Base-by-base conservation (phyloP, 768 basidiomycete species). In the Leccinum subgranulosum region DNA sequence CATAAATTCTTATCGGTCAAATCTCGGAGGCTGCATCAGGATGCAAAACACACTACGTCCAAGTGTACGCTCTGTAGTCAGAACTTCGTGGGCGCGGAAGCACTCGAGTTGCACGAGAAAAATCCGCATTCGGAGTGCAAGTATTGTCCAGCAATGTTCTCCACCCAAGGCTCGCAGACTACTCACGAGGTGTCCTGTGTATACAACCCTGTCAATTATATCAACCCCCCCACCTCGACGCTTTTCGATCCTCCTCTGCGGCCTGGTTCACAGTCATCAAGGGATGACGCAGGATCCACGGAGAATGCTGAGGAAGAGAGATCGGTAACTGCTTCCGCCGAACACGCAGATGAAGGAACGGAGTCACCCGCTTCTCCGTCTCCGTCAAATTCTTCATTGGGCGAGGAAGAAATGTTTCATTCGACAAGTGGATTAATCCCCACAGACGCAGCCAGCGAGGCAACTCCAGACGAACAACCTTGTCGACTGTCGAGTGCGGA, bases 1-100 rank as follows among this genome's bases (percentile, higher is more conserved):
- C 41, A 19, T 4, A 11, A 31, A 21, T 60, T 66, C 47, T 19
- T 0, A 19, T 62, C 65, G 4, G 12, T 25, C 4, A 29, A 36
- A 1, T 56, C 47, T 25, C 57, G 60, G 2, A 11, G 25, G 7
- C 31, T 54, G 4, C 70, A 73, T 17, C 56, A 61, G n/a, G 28
- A 39, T 28, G 41, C 49, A 7, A 53, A 54, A 10, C 62, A 63
- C 27, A 14, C 51, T 15, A 15, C 12, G 19, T 47, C 52, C 34
- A 23, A 57, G 36, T 59, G 57, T 28, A 17, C 2, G 2, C 5
- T 29, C n/a, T 57, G 56, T 12, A 1, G 3, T 7, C 27, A 12
- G 8, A 39, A 5, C 21, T 54, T 63, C 39, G 4, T 14, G 0
- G 28, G 10, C 4, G 5, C 1, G 7, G 56, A 51, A 11, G 41